phyloP scores from a whole-genome alignment of 371 early-diverging fungal species.

The Mucor piriformis region DNA sequence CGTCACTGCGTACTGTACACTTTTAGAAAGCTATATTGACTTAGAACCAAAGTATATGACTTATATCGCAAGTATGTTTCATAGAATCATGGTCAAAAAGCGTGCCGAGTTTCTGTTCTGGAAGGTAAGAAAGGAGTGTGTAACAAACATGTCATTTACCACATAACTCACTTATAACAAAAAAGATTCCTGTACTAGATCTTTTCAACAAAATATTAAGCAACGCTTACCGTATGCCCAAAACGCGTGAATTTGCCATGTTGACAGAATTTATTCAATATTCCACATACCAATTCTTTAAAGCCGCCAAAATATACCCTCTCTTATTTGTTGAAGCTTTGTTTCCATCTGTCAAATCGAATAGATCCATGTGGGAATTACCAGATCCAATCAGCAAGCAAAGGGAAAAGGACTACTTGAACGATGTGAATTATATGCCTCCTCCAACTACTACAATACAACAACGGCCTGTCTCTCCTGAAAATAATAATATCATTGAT shows the following conservation, averaged over 20 bases:
- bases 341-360: conserved; percentile 20
- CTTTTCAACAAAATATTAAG: conserved; percentile 65
- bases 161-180: not conserved
- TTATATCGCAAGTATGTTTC: conserved; percentile 63
- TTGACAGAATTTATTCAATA: conserved; percentile 58
- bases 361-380: conserved; percentile 10
- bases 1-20: conserved; percentile 55
- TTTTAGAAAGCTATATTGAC: conserved; percentile 52
- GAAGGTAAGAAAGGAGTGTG: conserved; percentile 34
- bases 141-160: not conserved
- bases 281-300: conserved; percentile 59
- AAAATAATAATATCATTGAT: not conserved
- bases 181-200: conserved; percentile 58
- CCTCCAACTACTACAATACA: not conserved
- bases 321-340: conserved; percentile 60
- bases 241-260: conserved; percentile 42
- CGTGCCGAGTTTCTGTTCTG: conserved; percentile 61
- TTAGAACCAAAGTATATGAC: conserved; percentile 54
- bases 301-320: conserved; percentile 56
- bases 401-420: not conserved
- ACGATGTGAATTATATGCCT: conserved; percentile 7
- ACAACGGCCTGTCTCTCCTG: not conserved
- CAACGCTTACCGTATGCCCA: conserved; percentile 26
- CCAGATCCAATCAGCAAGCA: not conserved
- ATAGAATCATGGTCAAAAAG: conserved; percentile 70